Percentiles rank a stretch among this genome's conserved stretches.
Evolutionary conservation across 1,284 basidiomycete species (phyloP).

Genomic region (Sphaerobolus stellatus): DNA sequence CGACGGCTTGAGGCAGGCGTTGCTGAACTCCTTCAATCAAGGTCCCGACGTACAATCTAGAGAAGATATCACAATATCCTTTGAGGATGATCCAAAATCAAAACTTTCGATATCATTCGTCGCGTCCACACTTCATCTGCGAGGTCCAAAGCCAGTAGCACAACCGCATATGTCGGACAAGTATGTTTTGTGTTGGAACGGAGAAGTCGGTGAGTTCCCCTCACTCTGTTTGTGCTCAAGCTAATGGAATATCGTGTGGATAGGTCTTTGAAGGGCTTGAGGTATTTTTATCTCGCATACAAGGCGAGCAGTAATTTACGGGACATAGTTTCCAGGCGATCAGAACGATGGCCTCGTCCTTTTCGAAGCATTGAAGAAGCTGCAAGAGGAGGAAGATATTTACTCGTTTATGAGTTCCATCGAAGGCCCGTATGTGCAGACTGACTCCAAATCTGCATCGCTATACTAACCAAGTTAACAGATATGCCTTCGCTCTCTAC

Average conservation of each 20-base stretch:
- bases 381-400: constrained; percentile 39
- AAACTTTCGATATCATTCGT: constrained; percentile 52
- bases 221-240: too few species aligned
- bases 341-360: constrained; percentile 80
- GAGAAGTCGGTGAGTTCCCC: constrained; percentile 61
- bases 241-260: background rate
- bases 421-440: constrained; percentile 83
- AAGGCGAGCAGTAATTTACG: background rate
- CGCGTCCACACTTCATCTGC: constrained; percentile 77
- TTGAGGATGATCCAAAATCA: background rate
- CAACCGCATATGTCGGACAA: constrained; percentile 71
- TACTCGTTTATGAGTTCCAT: constrained; percentile 59
- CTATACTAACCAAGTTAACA: constrained; percentile 28
- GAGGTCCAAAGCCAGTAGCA: constrained; percentile 59
- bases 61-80: constrained; percentile 3
- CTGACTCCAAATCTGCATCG: constrained; percentile 11
- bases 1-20: background rate
- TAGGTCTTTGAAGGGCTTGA: constrained; percentile 79
- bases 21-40: background rate
- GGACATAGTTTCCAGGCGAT: constrained; percentile 40
- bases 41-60: constrained; percentile 8
- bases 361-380: constrained; percentile 49
- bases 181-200: constrained; percentile 85
- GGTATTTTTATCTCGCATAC: constrained; percentile 34
- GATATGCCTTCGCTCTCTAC: constrained; percentile 83